Percentiles rank a stretch among this genome's conserved stretches.
These are phyloP conservation scores for Paramecium primaurelia DNA, from an alignment of 73 alveolate genomes.

Conservation along the genomic window DNA sequence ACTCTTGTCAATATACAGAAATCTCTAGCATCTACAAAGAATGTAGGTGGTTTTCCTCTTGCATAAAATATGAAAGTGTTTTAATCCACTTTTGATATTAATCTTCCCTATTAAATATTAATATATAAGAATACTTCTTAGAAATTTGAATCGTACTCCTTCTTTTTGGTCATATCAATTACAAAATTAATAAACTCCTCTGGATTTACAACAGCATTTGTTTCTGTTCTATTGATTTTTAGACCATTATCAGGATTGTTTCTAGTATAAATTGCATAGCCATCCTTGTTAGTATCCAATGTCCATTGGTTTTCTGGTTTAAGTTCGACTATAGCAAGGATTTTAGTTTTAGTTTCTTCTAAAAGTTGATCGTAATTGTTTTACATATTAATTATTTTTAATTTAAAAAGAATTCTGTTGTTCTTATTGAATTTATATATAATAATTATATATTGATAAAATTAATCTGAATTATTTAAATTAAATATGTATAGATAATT, in stretches of 20 bases:
- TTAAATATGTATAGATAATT: neutral
- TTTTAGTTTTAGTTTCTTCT: neutral
- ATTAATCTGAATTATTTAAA: neutral
- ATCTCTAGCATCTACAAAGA: conserved; percentile 22
- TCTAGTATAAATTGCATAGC: neutral
- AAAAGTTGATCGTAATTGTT: neutral
- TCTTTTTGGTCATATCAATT: neutral
- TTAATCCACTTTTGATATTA: neutral
- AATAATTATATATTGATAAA: neutral
- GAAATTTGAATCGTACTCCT: neutral
- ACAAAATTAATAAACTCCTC: neutral
- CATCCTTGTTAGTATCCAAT: conserved; percentile 1
- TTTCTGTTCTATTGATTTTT: conserved; percentile 13
- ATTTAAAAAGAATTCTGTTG: neutral
- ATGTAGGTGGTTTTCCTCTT: conserved; percentile 13
- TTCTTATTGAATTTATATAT: neutral
- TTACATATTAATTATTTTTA: neutral
- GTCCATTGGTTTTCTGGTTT: conserved; percentile 30
- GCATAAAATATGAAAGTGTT: neutral
- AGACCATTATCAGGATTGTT: conserved; percentile 41
- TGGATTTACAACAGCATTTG: neutral
- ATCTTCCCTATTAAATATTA: neutral
- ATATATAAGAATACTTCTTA: neutral
- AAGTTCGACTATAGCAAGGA: neutral
- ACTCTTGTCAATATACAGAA: neutral